phyloP scores from a whole-genome alignment of 164 flowering plant genomes.

The Magnolia changhungtana region DNA sequence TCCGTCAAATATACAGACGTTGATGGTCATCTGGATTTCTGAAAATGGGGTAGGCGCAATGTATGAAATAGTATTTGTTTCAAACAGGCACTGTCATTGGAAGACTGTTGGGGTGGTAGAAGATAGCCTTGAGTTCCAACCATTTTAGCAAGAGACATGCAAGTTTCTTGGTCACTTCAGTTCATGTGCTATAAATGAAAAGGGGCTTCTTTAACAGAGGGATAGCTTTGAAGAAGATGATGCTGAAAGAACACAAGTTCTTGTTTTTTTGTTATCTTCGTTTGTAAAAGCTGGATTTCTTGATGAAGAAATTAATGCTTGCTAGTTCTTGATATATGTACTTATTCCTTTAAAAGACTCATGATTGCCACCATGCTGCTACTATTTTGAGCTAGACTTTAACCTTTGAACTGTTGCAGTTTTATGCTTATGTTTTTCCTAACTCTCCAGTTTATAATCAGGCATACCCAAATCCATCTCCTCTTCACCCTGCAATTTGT shows the following conservation, averaged over 20 bases:
- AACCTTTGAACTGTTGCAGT: too few species aligned
- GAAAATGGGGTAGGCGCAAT: background rate
- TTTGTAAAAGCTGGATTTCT: background rate
- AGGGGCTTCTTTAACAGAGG: background rate
- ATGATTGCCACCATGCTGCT: background rate
- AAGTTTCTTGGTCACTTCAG: background rate
- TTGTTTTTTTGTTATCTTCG: too few species aligned
- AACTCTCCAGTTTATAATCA: too few species aligned
- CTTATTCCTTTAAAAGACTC: background rate
- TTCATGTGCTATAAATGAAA: background rate
- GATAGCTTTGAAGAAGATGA: background rate
- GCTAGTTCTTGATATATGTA: background rate
- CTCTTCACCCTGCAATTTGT: too few species aligned
- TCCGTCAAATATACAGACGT: background rate
- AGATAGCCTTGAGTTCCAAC: background rate
- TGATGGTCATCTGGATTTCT: background rate
- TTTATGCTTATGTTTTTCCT: too few species aligned
- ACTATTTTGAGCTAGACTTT: too few species aligned
- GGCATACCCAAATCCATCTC: too few species aligned
- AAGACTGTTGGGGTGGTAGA: background rate
- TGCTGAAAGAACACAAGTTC: background rate
- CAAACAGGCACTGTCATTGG: background rate
- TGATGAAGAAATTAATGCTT: background rate
- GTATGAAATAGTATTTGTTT: background rate
- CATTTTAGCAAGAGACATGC: background rate